Conservation (phyloP, 2,329 filamentous ascomycete species). For the Thelonectria blattea region DNA sequence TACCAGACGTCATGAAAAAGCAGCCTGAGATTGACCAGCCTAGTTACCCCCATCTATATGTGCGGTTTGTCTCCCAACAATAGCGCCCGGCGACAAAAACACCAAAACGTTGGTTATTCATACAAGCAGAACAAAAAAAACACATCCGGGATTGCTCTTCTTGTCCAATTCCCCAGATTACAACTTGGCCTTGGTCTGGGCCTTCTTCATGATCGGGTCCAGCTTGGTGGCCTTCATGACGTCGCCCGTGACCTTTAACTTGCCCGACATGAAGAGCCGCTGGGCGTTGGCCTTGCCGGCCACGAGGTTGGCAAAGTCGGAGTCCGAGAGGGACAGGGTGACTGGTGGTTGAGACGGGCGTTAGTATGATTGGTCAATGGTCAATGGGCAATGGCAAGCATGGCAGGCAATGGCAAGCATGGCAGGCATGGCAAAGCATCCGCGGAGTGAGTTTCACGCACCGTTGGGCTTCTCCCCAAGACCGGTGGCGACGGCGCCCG, state of each 20-base stretch:
- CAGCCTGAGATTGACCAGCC: conserved; percentile 20
- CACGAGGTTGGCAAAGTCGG: conserved; percentile 85
- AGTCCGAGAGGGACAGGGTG: conserved; percentile 82
- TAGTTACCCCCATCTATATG: conserved; percentile 28
- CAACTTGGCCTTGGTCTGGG: conserved; percentile 83
- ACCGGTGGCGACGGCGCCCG: conserved; percentile 81
- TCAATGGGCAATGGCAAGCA: no score
- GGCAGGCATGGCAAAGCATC: no score
- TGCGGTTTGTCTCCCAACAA: conserved; percentile 15
- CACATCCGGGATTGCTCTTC: background rate
- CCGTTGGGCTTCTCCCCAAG: conserved; percentile 81
- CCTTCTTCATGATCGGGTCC: conserved; percentile 90
- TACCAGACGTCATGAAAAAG: background rate
- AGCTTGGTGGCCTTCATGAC: conserved; percentile 99
- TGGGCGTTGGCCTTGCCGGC: conserved; percentile 91
- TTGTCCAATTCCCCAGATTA: conserved; percentile 56
- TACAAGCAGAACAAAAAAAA: conserved; percentile 28
- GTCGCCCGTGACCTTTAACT: conserved; percentile 97
- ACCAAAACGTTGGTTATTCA: conserved; percentile 32
- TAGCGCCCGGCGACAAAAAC: conserved; percentile 5
- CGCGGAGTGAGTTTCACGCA: conserved; percentile 53
- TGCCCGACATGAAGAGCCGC: conserved; percentile 95
- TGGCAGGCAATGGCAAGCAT: no score
- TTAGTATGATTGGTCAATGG: conserved; percentile 2
- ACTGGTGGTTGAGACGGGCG: conserved; percentile 58